Base-by-base conservation (phyloP, 1,284 basidiomycete genomes). In the Gymnopus androsaceus region DNA sequence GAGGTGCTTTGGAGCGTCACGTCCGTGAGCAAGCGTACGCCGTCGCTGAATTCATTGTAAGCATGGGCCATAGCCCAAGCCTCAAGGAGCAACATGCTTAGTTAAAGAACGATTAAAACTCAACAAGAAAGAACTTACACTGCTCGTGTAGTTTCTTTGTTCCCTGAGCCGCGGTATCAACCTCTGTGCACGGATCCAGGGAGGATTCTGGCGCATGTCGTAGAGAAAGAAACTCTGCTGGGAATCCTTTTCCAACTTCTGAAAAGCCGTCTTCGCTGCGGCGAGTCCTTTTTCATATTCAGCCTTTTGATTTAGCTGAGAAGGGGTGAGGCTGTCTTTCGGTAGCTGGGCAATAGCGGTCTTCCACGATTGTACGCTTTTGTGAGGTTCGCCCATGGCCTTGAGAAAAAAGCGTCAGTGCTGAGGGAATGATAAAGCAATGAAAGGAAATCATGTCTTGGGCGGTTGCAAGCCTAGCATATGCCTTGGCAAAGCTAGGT, bases 281-380 rank as follows among this genome's bases (percentile, higher is more conserved):
- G 63, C 59, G 12, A 73, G 56, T 1, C 69, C 67, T 19, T 63
- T 64, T 11, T 61, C 57, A 49, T 69, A 70, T 56, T 72, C 68
- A 1, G 37, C 54, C 54, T 69, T 67, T n/a, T 72, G 63, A 8
- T 48, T 54, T 48, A 64, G 62, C n/a, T 71, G 66, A 1, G 60
- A 41, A 2, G 62, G 54, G 1, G 67, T 66, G 17, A 69, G 59
- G 30, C 65, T 55, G 9, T 59, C 55, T 14, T 61, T 61, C 7
- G 69, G 64, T 6, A 73, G 61, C 37, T 63, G 66, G 11, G 58
- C 55, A 27, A 72, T 45, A 3, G 72, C 72, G 34, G 60, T 63
- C 25, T 66, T 59, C 66, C 69, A 75, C 5, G 34, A 27, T 8
- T 41, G 25, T 4, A 41, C 28, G 30, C 55, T 57, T 12, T 38